These are phyloP conservation scores for Cutaneotrichosporon curvatum DNA, from an alignment of 1,284 basidiomycete genomes.

Conservation along the genomic window DNA sequence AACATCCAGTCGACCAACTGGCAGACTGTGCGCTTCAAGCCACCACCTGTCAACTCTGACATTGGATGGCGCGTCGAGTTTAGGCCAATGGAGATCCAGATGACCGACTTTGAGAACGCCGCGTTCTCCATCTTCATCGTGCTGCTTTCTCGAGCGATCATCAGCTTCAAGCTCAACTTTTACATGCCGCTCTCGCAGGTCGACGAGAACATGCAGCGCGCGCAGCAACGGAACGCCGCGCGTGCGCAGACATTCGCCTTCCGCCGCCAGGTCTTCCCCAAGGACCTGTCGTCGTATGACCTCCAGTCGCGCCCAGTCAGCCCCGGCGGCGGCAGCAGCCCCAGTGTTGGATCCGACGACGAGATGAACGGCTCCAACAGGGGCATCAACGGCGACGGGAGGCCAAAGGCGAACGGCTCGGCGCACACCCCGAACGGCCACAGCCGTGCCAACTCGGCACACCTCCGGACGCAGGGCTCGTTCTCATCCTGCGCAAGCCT, in stretches of 20 bases:
- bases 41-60: conserved; percentile 79
- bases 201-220: conserved; percentile 90
- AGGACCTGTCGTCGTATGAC: conserved; percentile 39
- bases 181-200: conserved; percentile 99
- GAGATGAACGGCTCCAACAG: background rate
- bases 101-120: conserved; percentile 98
- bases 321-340: conserved; percentile 18
- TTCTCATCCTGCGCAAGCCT: conserved; percentile 14
- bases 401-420: conserved; percentile 8
- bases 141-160: conserved; percentile 84
- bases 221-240: conserved; percentile 77
- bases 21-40: conserved; percentile 99
- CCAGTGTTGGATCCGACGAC: conserved; percentile 1
- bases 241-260: conserved; percentile 75
- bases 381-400: background rate
- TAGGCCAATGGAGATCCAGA: conserved; percentile 96
- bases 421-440: conserved; percentile 8
- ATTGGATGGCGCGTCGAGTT: conserved; percentile 99
- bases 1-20: conserved; percentile 99
- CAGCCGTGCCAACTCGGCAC: background rate
- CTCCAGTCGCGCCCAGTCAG: conserved; percentile 35
- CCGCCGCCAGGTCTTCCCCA: conserved; percentile 76
- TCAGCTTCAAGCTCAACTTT: conserved; percentile 85
- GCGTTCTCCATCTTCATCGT: conserved; percentile 93
- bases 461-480: conserved; percentile 7